A percentile compares a stretch with the other conserved stretches of the same genome.
Conservation (phyloP, 139 green algal species). For the Desmodesmus armatus region DNA sequence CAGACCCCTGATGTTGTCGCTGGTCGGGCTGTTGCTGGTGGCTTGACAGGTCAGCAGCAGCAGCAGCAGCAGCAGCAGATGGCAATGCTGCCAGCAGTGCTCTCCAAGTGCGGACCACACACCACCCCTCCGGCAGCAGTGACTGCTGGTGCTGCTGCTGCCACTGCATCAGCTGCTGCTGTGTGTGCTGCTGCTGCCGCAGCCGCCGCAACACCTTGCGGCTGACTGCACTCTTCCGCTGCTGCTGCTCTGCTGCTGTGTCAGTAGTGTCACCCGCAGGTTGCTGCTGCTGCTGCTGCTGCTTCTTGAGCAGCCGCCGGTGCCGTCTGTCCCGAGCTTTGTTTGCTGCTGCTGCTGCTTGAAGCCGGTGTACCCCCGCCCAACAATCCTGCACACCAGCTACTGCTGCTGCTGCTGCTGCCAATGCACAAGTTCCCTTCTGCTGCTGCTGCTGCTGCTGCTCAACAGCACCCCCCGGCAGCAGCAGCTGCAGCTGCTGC, state of each 20-base stretch:
- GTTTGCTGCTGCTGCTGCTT: constrained; percentile 1
- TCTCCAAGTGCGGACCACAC: constrained; percentile 22
- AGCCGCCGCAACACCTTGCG: not conserved
- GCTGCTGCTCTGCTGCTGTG: constrained; percentile 20
- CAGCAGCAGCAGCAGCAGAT: not conserved
- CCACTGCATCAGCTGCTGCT: constrained; percentile 7
- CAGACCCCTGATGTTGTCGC: not conserved
- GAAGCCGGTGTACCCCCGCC: not conserved
- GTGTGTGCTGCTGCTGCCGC: not conserved
- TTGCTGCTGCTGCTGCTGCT: constrained; percentile 7
- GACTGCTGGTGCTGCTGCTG: constrained; percentile 12
- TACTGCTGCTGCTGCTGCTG: not conserved
- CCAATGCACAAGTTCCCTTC: not conserved
- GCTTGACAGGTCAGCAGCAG: not conserved
- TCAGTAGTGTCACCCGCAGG: no score
- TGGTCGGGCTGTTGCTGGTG: constrained; percentile 6
- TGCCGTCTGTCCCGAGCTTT: not conserved
- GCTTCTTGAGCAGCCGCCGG: not conserved
- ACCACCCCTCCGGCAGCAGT: constrained; percentile 4
- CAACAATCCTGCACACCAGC: not conserved
- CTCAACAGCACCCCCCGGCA: not conserved
- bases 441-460: not conserved
- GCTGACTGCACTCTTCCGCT: not conserved
- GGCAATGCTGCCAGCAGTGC: not conserved
- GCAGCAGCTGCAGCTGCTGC: constrained; percentile 9